These are phyloP conservation scores for Sergeia podlipaevii DNA, from an alignment of 208 protist genomes.

Conservation along the genomic window DNA sequence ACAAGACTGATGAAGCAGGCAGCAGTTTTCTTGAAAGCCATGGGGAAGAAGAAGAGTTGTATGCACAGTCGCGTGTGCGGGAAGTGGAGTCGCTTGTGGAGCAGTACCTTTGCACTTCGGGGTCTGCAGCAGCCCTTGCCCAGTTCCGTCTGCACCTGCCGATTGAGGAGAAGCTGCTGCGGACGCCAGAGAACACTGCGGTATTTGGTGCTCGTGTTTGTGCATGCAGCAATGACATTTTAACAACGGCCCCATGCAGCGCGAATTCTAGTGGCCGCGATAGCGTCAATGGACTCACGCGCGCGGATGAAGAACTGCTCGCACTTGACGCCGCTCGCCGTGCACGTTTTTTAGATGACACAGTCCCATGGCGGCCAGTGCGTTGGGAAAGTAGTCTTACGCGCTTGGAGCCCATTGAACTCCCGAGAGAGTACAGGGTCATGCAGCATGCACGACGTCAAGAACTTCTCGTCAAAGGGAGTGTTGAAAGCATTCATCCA, in stretches of 20 bases:
- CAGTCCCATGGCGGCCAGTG: conserved; percentile 53
- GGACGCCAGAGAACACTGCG: conserved; percentile 18
- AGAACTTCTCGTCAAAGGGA: not conserved
- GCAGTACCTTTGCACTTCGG: conserved; percentile 31
- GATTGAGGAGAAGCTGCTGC: conserved; percentile 36
- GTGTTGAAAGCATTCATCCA: not conserved
- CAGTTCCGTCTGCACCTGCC: conserved; percentile 36
- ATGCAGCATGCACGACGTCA: not conserved
- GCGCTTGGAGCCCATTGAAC: conserved; percentile 35
- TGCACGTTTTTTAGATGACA: conserved; percentile 47
- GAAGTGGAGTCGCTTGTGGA: conserved; percentile 48
- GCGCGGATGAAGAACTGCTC: conserved; percentile 34
- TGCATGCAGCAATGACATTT: no score
- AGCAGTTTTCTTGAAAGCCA: not conserved
- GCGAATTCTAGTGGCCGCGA: no score
- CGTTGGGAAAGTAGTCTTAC: conserved; percentile 31
- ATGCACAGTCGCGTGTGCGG: not conserved
- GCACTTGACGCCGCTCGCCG: conserved; percentile 33
- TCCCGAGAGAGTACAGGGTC: not conserved
- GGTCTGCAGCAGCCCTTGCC: conserved; percentile 27
- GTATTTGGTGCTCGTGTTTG: no score
- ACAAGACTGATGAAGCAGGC: no score
- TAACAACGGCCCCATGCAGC: no score
- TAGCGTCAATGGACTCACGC: not conserved
- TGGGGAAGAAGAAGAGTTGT: not conserved